These are phyloP conservation scores for Acer campestre DNA, from an alignment of 345 rosid genomes.

Conservation along the genomic window DNA sequence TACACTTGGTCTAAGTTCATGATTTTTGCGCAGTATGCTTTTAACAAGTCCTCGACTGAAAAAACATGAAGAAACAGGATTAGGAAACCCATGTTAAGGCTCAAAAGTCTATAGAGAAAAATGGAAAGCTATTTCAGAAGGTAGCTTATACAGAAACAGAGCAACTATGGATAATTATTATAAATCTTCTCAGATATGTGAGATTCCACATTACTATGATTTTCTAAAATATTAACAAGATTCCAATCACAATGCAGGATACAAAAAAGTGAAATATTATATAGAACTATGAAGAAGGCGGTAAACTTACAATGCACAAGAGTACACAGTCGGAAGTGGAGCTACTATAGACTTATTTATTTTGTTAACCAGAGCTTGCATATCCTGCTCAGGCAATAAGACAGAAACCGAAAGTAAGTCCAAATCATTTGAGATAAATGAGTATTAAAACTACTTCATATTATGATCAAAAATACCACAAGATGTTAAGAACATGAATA, in stretches of 20 bases:
- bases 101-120: neutral
- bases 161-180: neutral
- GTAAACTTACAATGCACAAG: constrained; percentile 78
- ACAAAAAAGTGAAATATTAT: neutral
- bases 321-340: constrained; percentile 89
- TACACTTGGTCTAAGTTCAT: constrained; percentile 94
- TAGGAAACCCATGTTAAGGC: neutral
- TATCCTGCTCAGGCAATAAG: constrained; percentile 58
- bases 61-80: constrained; percentile 18
- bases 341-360: constrained; percentile 85
- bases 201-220: neutral
- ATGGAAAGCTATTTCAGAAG: neutral
- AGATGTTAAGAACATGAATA: neutral
- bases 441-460: neutral
- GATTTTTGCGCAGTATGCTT: constrained; percentile 96
- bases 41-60: constrained; percentile 89
- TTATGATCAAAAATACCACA: neutral
- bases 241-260: neutral
- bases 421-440: neutral
- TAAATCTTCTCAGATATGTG: neutral
- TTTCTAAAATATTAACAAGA: constrained; percentile 2
- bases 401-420: constrained; percentile 1
- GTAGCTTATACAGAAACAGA: neutral
- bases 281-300: neutral
- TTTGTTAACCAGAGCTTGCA: constrained; percentile 87